Evolutionary conservation across 257 asterid genomes (phyloP), one percentile per base, ranked within the genome.

Genomic region (Petrea volubilis): DNA sequence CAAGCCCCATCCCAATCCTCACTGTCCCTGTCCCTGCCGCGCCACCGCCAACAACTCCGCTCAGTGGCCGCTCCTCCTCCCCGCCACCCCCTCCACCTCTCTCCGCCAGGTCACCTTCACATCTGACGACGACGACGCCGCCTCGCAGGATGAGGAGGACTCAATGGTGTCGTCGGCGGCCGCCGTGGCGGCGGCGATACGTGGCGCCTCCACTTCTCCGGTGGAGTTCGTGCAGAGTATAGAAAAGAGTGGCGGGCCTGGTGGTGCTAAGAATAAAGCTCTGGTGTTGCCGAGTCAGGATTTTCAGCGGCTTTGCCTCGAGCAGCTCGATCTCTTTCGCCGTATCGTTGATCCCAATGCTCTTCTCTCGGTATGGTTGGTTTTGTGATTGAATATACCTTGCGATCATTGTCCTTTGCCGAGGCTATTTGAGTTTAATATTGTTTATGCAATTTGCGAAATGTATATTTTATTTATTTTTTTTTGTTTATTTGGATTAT

Each of bases 211-310:
- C 43, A 87, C 88, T 24, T 89, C 96, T n/a, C 97, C 98, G 34
- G 98, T 93, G 75, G 96, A 93, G 57, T 91, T 93, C 75, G 86
- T 78, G 51, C 87, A 91, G 79, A 86, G 84, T 72, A 78, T 87
- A 15, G 97, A 91, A 79, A 80, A 79, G 61, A 79, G 77, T 31
- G 75, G 78, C 24, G 53, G 77, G 21, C 64, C 58, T 8, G 68
- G 75, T 5, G 83, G 77, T 7, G 71, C 70, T 7, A 73, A 78
- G 67, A 82, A 51, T 28, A 84, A 80, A 66, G 83, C 90, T 34
- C 17, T 91, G 84, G 86, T 91, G 67, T 78, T 93, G 73, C 98
- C 98, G 23, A 93, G 97, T 80, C 82, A 81, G 74, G 97, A 93
- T 69, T 93, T 91, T 62, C 96, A 85, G 78, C 79, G 89, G 69